Conservation (phyloP, 805 yeast genomes). For the Lipomyces starkeyi region DNA sequence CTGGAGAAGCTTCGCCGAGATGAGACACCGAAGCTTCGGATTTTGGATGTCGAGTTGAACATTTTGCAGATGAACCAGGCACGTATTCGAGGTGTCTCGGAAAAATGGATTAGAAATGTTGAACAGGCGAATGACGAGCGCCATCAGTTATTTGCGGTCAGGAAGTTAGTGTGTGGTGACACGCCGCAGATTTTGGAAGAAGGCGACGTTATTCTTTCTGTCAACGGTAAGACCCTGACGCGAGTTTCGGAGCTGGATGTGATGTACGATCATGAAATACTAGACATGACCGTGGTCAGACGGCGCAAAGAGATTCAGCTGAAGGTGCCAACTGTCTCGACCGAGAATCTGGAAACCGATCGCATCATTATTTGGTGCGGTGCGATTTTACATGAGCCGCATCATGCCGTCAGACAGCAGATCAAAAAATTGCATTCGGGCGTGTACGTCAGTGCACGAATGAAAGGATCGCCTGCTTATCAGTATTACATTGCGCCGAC, state of each 20-base stretch:
- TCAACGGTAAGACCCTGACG: slow-evolving; percentile 68
- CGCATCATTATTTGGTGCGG: slow-evolving; percentile 84
- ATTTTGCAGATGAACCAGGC: slow-evolving; percentile 74
- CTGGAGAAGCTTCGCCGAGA: slow-evolving; percentile 58
- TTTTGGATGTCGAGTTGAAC: slow-evolving; percentile 80
- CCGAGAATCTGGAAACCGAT: slow-evolving; percentile 63
- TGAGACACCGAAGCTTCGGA: slow-evolving; percentile 61
- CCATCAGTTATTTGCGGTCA: slow-evolving; percentile 72
- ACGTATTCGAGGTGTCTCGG: slow-evolving; percentile 85
- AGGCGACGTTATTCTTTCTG: slow-evolving; percentile 80
- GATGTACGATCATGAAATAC: slow-evolving; percentile 51
- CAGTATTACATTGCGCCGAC: slow-evolving; percentile 81
- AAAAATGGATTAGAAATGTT: slow-evolving; percentile 74
- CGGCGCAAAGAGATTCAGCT: slow-evolving; percentile 67
- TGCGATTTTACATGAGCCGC: slow-evolving; percentile 83
- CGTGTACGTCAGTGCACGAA: slow-evolving; percentile 79
- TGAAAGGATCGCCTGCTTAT: slow-evolving; percentile 84
- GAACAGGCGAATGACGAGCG: slow-evolving; percentile 69
- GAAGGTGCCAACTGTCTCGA: slow-evolving; percentile 66
- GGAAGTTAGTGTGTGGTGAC: slow-evolving; percentile 61
- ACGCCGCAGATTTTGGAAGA: slow-evolving; percentile 44
- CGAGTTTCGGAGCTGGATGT: slow-evolving; percentile 68
- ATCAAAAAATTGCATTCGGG: slow-evolving; percentile 77
- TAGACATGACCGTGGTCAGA: slow-evolving; percentile 72
- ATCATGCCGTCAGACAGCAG: slow-evolving; percentile 87